Evolutionary conservation across 306 rosid species (phyloP), one percentile per base, ranked within the genome.

Genomic region (Rosa multiflora): DNA sequence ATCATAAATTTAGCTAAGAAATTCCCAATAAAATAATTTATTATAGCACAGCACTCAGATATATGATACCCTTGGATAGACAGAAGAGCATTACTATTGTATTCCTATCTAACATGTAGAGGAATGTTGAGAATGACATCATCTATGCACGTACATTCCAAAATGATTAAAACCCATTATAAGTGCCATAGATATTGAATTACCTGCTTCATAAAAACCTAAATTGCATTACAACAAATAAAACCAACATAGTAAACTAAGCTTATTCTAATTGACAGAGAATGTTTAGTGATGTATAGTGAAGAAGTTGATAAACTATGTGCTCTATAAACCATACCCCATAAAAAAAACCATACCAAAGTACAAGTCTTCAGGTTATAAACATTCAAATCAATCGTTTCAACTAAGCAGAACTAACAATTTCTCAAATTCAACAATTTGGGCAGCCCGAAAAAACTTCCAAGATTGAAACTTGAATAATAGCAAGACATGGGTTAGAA

Each of bases 221-320:
- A 13, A 67, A 55, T 11, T 46, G 39, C 46, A 71, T 1, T 17
- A 61, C 49, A 48, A 37, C 21, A 39, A n/a, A 48, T 17, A 18
- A n/a, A 23, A 23, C n/a, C 62, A 73, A 63, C 44, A 79, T 32
- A 47, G 13, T 15, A 76, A 29, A 52, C 77, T 47, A 63, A 64
- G 72, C 39, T 29, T 11, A 15, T 18, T 43, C 26, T 14, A 69
- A 72, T n/a, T 29, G 56, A 62, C 56, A 49, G 26, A 20, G 42
- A 73, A 23, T 23, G 26, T 23, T 23, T 23, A 23, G 26, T 23
- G 26, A 23, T 18, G 64, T 49, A 14, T 29, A 43, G 43, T 14
- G 26, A 46, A 46, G 35, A 42, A n/a, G 32, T 32, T 32, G 35
- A 32, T 32, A 32, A 32, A 32, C 63, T n/a, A 55, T 55, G 61